Evolutionary conservation across 208 protist genomes (phyloP), one percentile per base, ranked within the genome.

Genomic region (Wallacemonas sp.): DNA sequence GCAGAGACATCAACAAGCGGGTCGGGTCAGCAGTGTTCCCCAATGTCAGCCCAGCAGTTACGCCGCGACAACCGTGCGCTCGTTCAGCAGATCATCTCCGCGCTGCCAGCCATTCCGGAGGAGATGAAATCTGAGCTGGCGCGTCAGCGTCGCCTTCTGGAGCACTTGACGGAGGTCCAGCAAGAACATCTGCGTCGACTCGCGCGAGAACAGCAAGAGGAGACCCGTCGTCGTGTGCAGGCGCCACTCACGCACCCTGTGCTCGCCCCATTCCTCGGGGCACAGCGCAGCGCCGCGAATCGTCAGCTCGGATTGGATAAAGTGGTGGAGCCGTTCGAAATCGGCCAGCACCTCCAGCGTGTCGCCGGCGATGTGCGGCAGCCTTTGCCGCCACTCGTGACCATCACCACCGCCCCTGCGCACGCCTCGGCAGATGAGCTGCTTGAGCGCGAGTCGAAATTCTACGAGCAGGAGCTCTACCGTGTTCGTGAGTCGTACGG

Each of bases 391-490:
- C 71, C 79, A 9, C 68, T 84, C 22, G 71, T 79, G 63, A 70
- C 65, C 38, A 77, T 91, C 47, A 69, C 75, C 28, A 73, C 71
- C 11, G 67, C 46, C 15, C 66, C 44, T 0, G 67, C 62, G 26
- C 1, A 26, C 41, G 19, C 39, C 41, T 66, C 38, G 44, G 56
- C 47, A 27, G 15, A 58, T 44, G 59, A 70, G 9, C 30, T 82
- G 12, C 41, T 45, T 22, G 72, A 77, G 42, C 71, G 80, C 1
- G 77, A 86, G 62, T 67, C 75, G 30, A 33, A 44, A 54, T 78
- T 82, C 63, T 80, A 78, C 75, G 49, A 85, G 42, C 62, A 66
- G 21, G 81, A 93, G 61, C 58, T 93, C 31, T 62, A 72, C 49
- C 83, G 75, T 1, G 56, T 87, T 5, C 73, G 63, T 1, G 68